Evolutionary conservation across 2,329 filamentous ascomycete species (phyloP).

Genomic region (Sporothrix globosa): DNA sequence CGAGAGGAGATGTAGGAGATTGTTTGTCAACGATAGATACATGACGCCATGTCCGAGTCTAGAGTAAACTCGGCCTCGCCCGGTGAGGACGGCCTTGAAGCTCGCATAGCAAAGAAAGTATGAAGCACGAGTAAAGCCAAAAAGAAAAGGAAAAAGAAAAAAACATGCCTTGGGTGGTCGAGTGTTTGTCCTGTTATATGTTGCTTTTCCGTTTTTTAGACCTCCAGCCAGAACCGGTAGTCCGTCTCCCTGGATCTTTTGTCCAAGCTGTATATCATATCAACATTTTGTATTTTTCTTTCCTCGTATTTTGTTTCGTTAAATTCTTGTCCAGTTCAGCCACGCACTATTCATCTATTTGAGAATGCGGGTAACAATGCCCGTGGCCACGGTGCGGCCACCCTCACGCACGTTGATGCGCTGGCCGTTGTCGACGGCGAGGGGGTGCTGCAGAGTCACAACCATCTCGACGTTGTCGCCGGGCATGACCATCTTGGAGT

Average conservation of each 20-base stretch:
- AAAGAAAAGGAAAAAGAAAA: neutral
- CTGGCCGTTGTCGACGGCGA: constrained; percentile 88
- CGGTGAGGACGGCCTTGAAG: neutral
- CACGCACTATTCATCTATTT: constrained; percentile 46
- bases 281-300: constrained; percentile 1
- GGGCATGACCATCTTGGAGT: constrained; percentile 87
- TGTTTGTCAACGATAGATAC: constrained; percentile 34
- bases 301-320: constrained; percentile 19
- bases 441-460: constrained; percentile 78
- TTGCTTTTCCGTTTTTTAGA: neutral
- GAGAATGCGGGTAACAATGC: constrained; percentile 75
- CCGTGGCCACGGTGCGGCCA: constrained; percentile 84
- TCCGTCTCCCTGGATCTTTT: neutral
- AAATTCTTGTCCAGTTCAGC: neutral
- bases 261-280: constrained; percentile 29
- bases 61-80: neutral
- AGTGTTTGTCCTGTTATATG: neutral
- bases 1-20: constrained; percentile 35
- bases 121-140: neutral
- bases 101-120: neutral
- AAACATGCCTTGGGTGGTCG: neutral
- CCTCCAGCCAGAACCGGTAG: neutral
- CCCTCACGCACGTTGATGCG: constrained; percentile 99
- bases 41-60: constrained; percentile 9
- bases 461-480: constrained; percentile 99